phyloP scores from a whole-genome alignment of 768 basidiomycete genomes.

The Tremella mesenterica region DNA sequence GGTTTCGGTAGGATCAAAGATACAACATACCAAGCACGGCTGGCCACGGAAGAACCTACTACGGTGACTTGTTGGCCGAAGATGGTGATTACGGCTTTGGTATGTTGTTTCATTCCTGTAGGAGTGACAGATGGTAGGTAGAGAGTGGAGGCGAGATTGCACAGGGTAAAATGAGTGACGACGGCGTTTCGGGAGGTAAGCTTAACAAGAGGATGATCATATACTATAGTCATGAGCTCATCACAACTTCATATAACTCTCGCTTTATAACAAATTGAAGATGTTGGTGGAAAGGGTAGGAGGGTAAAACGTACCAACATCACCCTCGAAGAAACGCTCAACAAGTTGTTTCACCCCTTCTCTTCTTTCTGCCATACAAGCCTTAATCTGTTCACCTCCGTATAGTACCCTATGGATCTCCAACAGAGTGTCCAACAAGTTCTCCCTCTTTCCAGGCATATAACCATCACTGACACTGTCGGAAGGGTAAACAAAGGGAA shows the following conservation, averaged over 20 bases:
- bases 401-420: conserved; percentile 37
- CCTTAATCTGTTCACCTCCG: conserved; percentile 16
- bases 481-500: no score
- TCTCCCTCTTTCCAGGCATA: no score
- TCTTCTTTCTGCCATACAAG: conserved; percentile 1
- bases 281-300: background rate
- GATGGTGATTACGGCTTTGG: background rate
- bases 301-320: conserved; percentile 22
- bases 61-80: background rate
- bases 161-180: conserved; percentile 23
- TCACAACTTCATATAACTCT: background rate
- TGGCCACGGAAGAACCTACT: no score
- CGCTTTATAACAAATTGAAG: background rate
- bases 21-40: no score
- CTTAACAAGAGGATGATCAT: conserved; percentile 28
- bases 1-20: no score
- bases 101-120: background rate
- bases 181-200: conserved; percentile 15
- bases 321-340: conserved; percentile 31
- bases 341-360: conserved; percentile 18
- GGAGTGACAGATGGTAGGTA: conserved; percentile 23
- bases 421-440: conserved; percentile 24
- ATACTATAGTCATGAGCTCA: conserved; percentile 10
- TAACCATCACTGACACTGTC: no score
- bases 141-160: conserved; percentile 18